Base-by-base conservation (phyloP, 352 stramenopile genomes). In the Globisporangium middletonii region DNA sequence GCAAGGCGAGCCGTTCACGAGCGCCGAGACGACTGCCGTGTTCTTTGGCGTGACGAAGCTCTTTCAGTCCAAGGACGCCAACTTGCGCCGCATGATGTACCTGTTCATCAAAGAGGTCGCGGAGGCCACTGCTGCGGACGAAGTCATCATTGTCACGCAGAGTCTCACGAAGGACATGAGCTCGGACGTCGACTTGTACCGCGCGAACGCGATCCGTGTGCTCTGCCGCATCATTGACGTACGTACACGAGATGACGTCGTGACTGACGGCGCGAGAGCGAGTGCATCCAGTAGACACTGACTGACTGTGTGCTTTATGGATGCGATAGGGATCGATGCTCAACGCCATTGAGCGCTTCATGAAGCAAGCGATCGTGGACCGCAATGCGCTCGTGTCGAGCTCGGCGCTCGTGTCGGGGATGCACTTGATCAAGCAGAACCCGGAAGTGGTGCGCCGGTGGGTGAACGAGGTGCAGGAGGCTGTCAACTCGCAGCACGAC, bases 111-210 rank as follows among this genome's bases (percentile, higher is more conserved):
- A 99, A 76, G 97, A 99, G 62, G 95, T 99, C 55, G 94, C 86
- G 0, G 89, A 97, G 60, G 85, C 84, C 23, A 96, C 89, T n/a
- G 86, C 89, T 27, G 83, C 89, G 13, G 81, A 93, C 57, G 87
- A 95, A 70, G 96, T 99, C 19, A 99, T 99, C 71, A 99, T 99
- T 69, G 97, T 99, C 51, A 98, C 96, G 8, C 97, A 97, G 50
- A 99, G 89, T 83, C 73, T 99, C 15, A 99, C 96, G 33, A 99
- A 99, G 79, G 97, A 99, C 73, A 99, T 99, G 95, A 99, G 98
- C 66, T 98, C 80, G 19, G 88, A 93, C 23, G 90, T 98, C 38
- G 97, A 99, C 74, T 70, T 99, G 6, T 99, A 99, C 74, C 85
- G 97, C 5, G 97, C 96, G 16, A 99, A 99, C 72, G 97, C 97